phyloP scores from a whole-genome alignment of 208 protist genomes.

The Leishmania tropica region DNA sequence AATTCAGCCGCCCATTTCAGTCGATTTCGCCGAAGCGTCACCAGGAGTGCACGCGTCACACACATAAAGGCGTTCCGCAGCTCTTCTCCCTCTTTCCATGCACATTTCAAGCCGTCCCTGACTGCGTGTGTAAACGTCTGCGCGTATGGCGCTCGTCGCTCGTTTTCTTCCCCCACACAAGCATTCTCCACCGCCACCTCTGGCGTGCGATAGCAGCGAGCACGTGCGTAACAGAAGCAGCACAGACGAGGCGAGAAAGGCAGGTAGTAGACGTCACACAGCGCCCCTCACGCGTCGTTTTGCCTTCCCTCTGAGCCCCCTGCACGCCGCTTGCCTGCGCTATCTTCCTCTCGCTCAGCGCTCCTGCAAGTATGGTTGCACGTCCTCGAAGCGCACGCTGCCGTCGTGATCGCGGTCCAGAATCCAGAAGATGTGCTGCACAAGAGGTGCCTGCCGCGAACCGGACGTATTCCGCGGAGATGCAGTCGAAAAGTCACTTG shows the following conservation, averaged over 20 bases:
- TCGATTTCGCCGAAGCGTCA: neutral
- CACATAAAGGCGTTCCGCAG: neutral
- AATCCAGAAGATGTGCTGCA: slow-evolving; percentile 56
- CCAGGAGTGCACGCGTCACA: neutral
- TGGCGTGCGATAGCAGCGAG: neutral
- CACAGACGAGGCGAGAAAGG: neutral
- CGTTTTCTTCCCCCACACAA: neutral
- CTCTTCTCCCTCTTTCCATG: neutral
- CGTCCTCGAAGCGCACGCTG: slow-evolving; percentile 50
- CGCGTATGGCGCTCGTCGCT: neutral
- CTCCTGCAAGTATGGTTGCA: slow-evolving; percentile 31
- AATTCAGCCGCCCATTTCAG: neutral
- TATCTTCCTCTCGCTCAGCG: neutral
- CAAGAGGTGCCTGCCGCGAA: slow-evolving; percentile 4
- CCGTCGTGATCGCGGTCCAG: slow-evolving; percentile 62
- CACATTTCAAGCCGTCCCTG: neutral
- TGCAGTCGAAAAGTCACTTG: neutral
- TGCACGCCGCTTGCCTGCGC: neutral
- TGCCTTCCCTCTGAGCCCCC: neutral
- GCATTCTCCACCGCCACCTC: neutral
- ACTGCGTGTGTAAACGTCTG: neutral
- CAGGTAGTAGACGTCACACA: neutral
- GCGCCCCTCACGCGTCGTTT: neutral
- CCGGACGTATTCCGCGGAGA: neutral
- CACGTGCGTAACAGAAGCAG: neutral